Conservation (phyloP, 2,329 filamentous ascomycete genomes). For the Colletotrichum destructivum region DNA sequence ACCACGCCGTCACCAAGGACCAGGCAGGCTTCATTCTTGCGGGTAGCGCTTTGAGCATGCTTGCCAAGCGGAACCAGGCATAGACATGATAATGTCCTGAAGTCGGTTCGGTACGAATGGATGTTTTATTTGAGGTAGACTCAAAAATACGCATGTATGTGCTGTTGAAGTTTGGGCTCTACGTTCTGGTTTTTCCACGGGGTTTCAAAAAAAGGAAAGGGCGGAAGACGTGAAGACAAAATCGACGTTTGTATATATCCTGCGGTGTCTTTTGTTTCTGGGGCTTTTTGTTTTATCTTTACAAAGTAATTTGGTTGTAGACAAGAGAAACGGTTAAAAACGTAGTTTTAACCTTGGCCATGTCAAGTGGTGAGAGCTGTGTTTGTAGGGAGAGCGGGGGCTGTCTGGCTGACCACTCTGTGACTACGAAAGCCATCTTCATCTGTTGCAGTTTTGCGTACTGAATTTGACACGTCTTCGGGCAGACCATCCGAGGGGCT, state of each 20-base stretch:
- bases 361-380: too few relatives aligned
- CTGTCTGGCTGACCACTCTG: too few relatives aligned
- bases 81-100: not conserved
- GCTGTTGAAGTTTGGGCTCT: not conserved
- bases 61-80: slow-evolving; percentile 71
- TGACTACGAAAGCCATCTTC: not conserved
- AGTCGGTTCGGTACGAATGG: not conserved
- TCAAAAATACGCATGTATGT: not conserved
- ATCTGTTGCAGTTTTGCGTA: not conserved
- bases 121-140: not conserved
- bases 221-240: slow-evolving; percentile 27
- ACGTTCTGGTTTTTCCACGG: not conserved
- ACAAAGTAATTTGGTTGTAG: not conserved
- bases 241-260: slow-evolving; percentile 30
- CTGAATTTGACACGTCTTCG: not conserved
- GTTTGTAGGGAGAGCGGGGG: too few relatives aligned
- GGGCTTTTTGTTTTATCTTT: not conserved
- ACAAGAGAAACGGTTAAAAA: slow-evolving; percentile 7
- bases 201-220: not conserved
- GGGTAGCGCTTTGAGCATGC: slow-evolving; percentile 91
- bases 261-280: slow-evolving; percentile 7
- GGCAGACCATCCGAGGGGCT: not conserved
- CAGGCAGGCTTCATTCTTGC: slow-evolving; percentile 94
- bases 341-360: too few relatives aligned
- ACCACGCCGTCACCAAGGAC: slow-evolving; percentile 89